These are phyloP conservation scores for Eimeria brunetti DNA, from an alignment of 169 alveolate species.

Conservation along the genomic window DNA sequence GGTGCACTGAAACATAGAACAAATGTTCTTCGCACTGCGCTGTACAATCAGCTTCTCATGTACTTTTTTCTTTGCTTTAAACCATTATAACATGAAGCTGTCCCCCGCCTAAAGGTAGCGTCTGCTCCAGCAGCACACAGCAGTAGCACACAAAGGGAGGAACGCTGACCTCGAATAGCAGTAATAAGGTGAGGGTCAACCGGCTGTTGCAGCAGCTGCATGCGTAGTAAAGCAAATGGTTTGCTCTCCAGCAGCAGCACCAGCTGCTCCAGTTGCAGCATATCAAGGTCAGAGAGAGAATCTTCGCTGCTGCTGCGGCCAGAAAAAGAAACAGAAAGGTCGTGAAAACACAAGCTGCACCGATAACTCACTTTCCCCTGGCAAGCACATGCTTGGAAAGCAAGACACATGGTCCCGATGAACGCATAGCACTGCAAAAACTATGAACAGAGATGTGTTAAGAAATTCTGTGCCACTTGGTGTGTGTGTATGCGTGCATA, in stretches of 20 bases:
- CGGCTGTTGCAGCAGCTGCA: constrained; percentile 57
- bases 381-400: neutral
- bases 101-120: neutral
- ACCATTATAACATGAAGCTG: neutral
- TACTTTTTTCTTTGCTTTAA: neutral
- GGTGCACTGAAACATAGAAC: neutral
- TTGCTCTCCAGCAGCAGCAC: constrained; percentile 50
- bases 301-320: constrained; percentile 68
- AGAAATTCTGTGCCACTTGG: neutral
- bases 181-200: constrained; percentile 39
- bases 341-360: neutral
- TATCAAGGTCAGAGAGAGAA: constrained; percentile 10
- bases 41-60: neutral
- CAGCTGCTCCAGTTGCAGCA: constrained; percentile 61
- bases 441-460: neutral
- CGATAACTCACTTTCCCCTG: neutral
- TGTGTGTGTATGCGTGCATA: neutral
- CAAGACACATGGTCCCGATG: neutral
- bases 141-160: neutral
- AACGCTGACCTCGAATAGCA: constrained; percentile 38
- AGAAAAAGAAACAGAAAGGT: neutral
- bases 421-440: neutral
- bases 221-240: constrained; percentile 40
- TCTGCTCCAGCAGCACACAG: neutral
- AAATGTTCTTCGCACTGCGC: neutral